Base-by-base conservation (phyloP, 306 rosid species). In the Alnus glutinosa region DNA sequence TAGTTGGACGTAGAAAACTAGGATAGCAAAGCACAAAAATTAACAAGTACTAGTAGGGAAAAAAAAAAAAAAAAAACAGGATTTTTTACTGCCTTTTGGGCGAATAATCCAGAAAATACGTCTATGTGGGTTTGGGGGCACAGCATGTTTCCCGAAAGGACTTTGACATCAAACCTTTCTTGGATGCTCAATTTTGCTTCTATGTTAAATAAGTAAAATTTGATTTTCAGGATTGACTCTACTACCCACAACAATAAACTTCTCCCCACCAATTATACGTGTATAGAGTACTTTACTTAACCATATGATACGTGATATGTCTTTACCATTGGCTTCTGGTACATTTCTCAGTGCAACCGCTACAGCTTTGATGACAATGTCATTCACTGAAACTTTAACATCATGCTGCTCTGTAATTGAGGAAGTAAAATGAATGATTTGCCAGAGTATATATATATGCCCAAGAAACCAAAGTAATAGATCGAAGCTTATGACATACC, bases 371-470 rank as follows among this genome's bases (percentile, higher is more conserved):
- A 95, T 90, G 80, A 95, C 86, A 79, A 95, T 95, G 77, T 95
- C 99, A 85, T 95, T 95, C 78, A 93, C 99, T 4, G 99, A 95
- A 91, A 95, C 99, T 83, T 95, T 92, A 77, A 95, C 94, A 34
- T 87, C 89, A 89, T 89, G 90, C 87, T 85, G 86, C 85, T 95
- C 99, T 95, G 97, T 82, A 86, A 72, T 83, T 66, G 55, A 81
- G 68, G 64, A 55, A 79, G 75, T 71, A 8, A 83, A 82, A 57
- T 76, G 52, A 74, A 82, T 79, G 61, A 83, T 82, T 55, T 67
- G 76, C 79, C 16, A 58, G 77, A 32, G 49, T 47, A 78, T 36
- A 58, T 36, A 58, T 71, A 71, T 58, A 77, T 57, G 77, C 52
- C 15, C 52, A 70, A 32, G 61, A 78, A 49, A 66, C 82, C 54